phyloP scores from a whole-genome alignment of 140 eudicot genomes.

The Erigeron philadelphicus region DNA sequence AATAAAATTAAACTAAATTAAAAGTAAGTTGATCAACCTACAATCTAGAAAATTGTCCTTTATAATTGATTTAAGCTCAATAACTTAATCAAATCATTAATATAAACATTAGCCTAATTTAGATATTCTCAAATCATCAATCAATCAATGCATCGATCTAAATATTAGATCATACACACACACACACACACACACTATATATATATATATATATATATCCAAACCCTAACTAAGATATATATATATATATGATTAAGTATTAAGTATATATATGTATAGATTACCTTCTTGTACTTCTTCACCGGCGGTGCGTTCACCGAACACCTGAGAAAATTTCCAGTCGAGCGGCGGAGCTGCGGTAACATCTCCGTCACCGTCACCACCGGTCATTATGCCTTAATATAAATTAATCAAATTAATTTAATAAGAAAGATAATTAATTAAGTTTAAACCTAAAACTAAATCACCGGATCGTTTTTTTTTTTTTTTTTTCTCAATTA shows the following conservation, averaged over 20 bases:
- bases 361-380: conserved; percentile 63
- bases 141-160: conserved; percentile 28
- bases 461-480: conserved; percentile 34
- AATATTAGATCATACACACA: conserved; percentile 24
- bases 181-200: not conserved
- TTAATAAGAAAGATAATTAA: conserved; percentile 4
- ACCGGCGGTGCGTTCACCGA: conserved; percentile 97
- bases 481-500: conserved; percentile 18
- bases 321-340: conserved; percentile 97
- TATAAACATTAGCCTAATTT: conserved; percentile 12
- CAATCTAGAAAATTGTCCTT: conserved; percentile 13
- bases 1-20: not conserved
- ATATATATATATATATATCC: not conserved
- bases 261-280: not conserved
- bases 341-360: conserved; percentile 76
- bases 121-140: conserved; percentile 17
- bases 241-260: not conserved
- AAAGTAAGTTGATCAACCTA: conserved; percentile 20
- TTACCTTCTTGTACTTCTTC: conserved; percentile 98
- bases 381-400: conserved; percentile 54
- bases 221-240: conserved; percentile 33
- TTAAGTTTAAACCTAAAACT: conserved; percentile 14
- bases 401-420: not conserved
- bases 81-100: conserved; percentile 11
- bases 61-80: conserved; percentile 17